These are phyloP conservation scores for Rasamsonia emersonii DNA, from an alignment of 2,329 filamentous ascomycete species.

Conservation along the genomic window DNA sequence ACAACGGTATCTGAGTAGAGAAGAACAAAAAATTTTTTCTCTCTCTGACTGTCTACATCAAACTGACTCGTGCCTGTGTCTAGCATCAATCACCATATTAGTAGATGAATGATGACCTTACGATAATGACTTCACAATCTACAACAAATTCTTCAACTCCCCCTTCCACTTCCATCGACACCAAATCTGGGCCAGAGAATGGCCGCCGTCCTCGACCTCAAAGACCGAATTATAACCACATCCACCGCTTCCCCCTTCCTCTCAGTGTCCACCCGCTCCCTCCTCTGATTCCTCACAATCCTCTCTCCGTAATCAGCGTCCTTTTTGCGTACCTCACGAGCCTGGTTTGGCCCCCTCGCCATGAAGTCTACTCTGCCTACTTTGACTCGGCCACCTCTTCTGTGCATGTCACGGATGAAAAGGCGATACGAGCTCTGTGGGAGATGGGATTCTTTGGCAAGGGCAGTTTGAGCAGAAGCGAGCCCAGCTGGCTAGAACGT, in stretches of 20 bases:
- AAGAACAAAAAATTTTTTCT: no score
- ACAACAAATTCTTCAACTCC: conserved; percentile 12
- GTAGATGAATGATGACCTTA: conserved; percentile 13
- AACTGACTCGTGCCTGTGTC: conserved; percentile 1
- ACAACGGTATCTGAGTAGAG: conserved; percentile 94
- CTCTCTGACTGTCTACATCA: no score
- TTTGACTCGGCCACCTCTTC: conserved; percentile 78
- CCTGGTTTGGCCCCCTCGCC: conserved; percentile 54
- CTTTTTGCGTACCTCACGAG: conserved; percentile 69
- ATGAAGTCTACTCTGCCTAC: conserved; percentile 58
- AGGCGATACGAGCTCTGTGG: conserved; percentile 75
- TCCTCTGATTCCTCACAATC: conserved; percentile 83
- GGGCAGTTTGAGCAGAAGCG: conserved; percentile 83
- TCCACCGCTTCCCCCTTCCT: conserved; percentile 75
- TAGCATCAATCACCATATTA: conserved; percentile 1
- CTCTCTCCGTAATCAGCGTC: conserved; percentile 75
- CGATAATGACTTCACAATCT: conserved; percentile 21
- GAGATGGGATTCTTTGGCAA: conserved; percentile 97
- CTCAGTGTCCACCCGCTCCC: conserved; percentile 77
- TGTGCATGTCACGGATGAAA: conserved; percentile 70
- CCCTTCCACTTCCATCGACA: no score
- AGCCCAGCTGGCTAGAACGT: conserved; percentile 83
- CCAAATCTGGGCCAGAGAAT: conserved; percentile 12
- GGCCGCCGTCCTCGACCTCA: conserved; percentile 15
- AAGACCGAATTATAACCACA: conserved; percentile 56